Conservation (phyloP, 768 basidiomycete species). For the Pleurotus ostreatus region DNA sequence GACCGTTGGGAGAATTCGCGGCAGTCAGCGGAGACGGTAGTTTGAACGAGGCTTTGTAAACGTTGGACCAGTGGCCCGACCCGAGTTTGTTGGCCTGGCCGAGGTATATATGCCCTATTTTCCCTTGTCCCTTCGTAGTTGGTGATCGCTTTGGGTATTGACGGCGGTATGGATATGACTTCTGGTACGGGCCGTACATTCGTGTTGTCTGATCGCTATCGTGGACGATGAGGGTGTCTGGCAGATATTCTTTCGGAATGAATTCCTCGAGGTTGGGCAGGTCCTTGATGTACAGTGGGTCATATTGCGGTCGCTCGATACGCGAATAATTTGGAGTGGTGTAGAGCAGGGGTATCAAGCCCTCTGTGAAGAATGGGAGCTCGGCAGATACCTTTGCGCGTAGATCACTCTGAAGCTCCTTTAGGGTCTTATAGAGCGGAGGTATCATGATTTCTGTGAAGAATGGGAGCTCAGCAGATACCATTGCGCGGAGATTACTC, state of each 20-base stretch:
- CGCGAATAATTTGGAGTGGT: neutral
- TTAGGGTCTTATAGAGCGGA: neutral
- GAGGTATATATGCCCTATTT: constrained; percentile 14
- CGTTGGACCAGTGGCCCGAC: constrained; percentile 22
- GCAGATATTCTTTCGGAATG: constrained; percentile 18
- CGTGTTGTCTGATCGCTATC: constrained; percentile 14
- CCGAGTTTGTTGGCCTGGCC: constrained; percentile 14
- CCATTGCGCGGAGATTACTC: no score
- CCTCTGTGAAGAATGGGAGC: neutral
- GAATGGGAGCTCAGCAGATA: no score
- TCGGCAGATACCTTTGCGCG: neutral
- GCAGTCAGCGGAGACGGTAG: constrained; percentile 28
- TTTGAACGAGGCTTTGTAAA: constrained; percentile 33
- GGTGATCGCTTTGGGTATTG: constrained; percentile 10
- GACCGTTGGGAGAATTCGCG: constrained; percentile 18
- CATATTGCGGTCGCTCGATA: neutral
- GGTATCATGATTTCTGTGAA: no score
- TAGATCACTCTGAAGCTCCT: neutral
- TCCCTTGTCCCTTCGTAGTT: constrained; percentile 5
- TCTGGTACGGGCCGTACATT: neutral
- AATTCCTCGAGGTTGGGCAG: constrained; percentile 19
- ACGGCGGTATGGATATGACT: constrained; percentile 9
- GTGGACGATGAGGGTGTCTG: constrained; percentile 19
- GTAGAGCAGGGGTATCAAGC: neutral
- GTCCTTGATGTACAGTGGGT: neutral